phyloP scores from a whole-genome alignment of 768 basidiomycete genomes.

The Termitomyces sp. region DNA sequence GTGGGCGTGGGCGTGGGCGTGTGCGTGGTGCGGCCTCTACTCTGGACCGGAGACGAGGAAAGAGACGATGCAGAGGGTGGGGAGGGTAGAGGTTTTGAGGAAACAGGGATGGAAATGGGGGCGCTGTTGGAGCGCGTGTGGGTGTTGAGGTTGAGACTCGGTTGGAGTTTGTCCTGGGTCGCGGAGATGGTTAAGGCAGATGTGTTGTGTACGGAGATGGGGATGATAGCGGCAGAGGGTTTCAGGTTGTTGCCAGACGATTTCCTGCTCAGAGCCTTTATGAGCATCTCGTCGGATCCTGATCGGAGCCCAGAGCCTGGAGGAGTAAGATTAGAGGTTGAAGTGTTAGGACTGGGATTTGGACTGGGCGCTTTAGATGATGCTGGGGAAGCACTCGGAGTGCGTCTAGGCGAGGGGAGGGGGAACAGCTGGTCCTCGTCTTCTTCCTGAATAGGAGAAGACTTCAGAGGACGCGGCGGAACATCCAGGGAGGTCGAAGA shows the following conservation, averaged over 20 bases:
- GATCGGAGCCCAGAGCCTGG: conserved; percentile 7
- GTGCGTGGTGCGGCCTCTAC: neutral
- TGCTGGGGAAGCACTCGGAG: conserved; percentile 41
- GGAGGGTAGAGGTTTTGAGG: neutral
- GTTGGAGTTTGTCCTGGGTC: neutral
- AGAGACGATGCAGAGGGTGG: neutral
- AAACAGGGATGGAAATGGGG: neutral
- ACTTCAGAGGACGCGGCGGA: conserved; percentile 19
- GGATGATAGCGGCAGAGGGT: neutral
- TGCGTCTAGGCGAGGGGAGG: conserved; percentile 57
- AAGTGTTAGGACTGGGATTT: conserved; percentile 17
- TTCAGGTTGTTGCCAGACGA: neutral
- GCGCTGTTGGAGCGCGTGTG: neutral
- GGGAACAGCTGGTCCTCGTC: conserved; percentile 58
- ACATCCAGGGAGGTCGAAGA: conserved; percentile 15
- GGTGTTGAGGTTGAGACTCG: neutral
- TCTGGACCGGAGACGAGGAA: neutral
- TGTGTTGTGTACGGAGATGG: neutral
- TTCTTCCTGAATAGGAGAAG: conserved; percentile 50
- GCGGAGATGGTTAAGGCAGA: neutral
- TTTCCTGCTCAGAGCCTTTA: conserved; percentile 18
- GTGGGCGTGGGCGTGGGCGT: neutral
- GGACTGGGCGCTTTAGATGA: conserved; percentile 23
- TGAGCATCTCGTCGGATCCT: conserved; percentile 16
- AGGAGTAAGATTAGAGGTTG: conserved; percentile 14